Percentiles rank a stretch among this genome's conserved stretches.
phyloP scores from a whole-genome alignment of 2,329 filamentous ascomycete species.

The Fusarium lateritium region DNA sequence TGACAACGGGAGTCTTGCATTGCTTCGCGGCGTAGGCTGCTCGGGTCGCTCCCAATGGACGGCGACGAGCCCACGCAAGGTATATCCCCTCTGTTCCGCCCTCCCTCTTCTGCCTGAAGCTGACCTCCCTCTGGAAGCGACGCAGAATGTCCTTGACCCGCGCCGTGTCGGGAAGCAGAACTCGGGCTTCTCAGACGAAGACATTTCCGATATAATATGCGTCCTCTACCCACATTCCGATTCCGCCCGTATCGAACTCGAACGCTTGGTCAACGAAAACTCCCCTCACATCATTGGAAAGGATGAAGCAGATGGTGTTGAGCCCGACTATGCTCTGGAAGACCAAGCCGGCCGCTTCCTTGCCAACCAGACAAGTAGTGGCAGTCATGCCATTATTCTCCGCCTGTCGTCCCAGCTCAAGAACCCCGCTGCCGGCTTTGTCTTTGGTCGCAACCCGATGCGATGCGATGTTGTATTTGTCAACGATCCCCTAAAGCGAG shows the following conservation, averaged over 20 bases:
- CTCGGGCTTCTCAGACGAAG: constrained; percentile 85
- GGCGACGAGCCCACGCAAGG: constrained; percentile 62
- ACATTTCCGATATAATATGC: constrained; percentile 90
- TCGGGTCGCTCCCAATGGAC: constrained; percentile 59
- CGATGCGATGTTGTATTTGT: constrained; percentile 81
- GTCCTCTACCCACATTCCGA: constrained; percentile 85
- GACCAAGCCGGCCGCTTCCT: constrained; percentile 65
- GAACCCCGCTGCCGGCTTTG: constrained; percentile 80
- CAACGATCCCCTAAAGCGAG: constrained; percentile 76
- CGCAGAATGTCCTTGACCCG: constrained; percentile 86
- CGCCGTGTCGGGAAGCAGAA: constrained; percentile 84
- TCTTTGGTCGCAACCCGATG: constrained; percentile 82
- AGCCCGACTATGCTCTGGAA: constrained; percentile 66
- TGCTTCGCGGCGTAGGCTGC: constrained; percentile 47
- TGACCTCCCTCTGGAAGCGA: constrained; percentile 64
- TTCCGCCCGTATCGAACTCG: constrained; percentile 80
- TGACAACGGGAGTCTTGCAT: constrained; percentile 38
- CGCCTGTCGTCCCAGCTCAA: constrained; percentile 82
- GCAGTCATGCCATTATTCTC: constrained; percentile 80
- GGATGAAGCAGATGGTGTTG: constrained; percentile 64
- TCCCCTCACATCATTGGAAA: constrained; percentile 66
- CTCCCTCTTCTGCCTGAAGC: constrained; percentile 20
- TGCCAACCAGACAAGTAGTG: constrained; percentile 61
- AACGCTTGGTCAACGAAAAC: constrained; percentile 62
- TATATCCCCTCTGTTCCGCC: constrained; percentile 38